Conservation (phyloP, 371 early-diverging fungal genomes). For the Rhizomucor pusillus region DNA sequence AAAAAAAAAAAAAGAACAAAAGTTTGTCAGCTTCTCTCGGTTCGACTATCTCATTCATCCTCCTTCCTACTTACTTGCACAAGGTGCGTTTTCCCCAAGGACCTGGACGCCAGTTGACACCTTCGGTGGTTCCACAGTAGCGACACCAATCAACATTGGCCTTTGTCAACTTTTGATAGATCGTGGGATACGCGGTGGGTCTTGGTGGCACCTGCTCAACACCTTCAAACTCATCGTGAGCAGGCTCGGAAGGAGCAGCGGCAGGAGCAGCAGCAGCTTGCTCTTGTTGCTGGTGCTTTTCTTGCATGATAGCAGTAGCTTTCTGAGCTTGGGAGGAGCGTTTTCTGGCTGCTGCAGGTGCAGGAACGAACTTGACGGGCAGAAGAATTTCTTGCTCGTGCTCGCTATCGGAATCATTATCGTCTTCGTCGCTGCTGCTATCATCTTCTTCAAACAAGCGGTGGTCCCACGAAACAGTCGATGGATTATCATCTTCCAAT, state of each 20-base stretch:
- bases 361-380: no score
- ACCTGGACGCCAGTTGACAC: conserved; percentile 91
- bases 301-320: neutral
- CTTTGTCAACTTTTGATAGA: conserved; percentile 67
- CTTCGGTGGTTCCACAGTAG: conserved; percentile 91
- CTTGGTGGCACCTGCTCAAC: conserved; percentile 13
- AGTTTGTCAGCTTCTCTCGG: neutral
- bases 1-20: conserved; percentile 35
- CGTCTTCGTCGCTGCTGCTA: neutral
- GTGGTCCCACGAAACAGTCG: conserved; percentile 18
- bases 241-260: no score
- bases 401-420: conserved; percentile 8
- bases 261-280: neutral
- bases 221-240: neutral
- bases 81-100: conserved; percentile 94
- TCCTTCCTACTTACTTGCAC: conserved; percentile 82
- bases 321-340: conserved; percentile 1
- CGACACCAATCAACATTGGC: conserved; percentile 86
- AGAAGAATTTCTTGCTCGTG: conserved; percentile 2
- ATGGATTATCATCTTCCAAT: conserved; percentile 17
- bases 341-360: neutral
- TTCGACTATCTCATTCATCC: no score
- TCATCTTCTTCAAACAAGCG: conserved; percentile 11
- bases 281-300: conserved; percentile 5
- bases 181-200: conserved; percentile 36